Conservation (phyloP, 768 basidiomycete genomes). For the Suillus plorans region DNA sequence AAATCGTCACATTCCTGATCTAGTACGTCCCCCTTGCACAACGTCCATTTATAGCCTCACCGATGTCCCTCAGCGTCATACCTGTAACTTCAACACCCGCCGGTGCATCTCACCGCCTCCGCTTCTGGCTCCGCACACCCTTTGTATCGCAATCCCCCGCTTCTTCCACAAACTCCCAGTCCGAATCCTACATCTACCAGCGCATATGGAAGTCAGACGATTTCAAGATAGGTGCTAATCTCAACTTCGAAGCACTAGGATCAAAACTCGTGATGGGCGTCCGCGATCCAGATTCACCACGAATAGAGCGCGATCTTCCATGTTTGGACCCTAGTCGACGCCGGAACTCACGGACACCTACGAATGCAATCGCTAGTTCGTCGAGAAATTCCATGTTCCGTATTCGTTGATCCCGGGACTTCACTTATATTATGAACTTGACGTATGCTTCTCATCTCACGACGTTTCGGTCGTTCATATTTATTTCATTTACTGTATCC, state of each 20-base stretch:
- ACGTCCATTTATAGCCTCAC: slow-evolving; percentile 6
- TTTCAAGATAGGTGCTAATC: slow-evolving; percentile 57
- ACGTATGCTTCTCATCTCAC: background rate
- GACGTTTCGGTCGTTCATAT: background rate
- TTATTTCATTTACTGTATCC: background rate
- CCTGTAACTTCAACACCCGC: slow-evolving; percentile 53
- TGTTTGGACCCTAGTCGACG: slow-evolving; percentile 7
- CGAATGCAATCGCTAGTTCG: background rate
- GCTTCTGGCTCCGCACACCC: slow-evolving; percentile 60
- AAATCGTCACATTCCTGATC: slow-evolving; percentile 54
- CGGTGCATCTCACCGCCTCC: slow-evolving; percentile 61
- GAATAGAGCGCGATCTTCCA: slow-evolving; percentile 6
- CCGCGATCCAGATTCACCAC: slow-evolving; percentile 14
- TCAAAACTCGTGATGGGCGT: slow-evolving; percentile 52
- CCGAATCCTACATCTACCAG: slow-evolving; percentile 58
- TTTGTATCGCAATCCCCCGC: slow-evolving; percentile 28
- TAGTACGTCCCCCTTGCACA: slow-evolving; percentile 43
- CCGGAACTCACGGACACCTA: slow-evolving; percentile 15
- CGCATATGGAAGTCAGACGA: slow-evolving; percentile 65
- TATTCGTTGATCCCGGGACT: slow-evolving; percentile 9
- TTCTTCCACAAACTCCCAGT: slow-evolving; percentile 36
- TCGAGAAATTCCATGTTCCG: background rate
- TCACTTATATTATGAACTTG: background rate
- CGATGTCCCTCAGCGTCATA: slow-evolving; percentile 41
- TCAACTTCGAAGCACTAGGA: slow-evolving; percentile 54